Evolutionary conservation across 805 yeast genomes (phyloP).

Genomic region (Hanseniaspora mollemarum): DNA sequence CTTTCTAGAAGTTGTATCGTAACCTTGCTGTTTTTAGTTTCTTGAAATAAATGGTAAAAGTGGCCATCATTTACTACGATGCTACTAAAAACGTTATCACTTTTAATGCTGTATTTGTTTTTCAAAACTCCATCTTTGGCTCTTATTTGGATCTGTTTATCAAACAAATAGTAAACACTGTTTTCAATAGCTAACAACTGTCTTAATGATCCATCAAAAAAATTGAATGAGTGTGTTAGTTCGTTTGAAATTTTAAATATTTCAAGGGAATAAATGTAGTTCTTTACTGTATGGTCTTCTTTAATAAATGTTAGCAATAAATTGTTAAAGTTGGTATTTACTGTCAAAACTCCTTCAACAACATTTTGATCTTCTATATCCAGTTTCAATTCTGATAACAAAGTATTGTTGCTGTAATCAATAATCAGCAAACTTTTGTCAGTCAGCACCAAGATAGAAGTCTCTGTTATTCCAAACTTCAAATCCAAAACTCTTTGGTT

Average conservation of each 20-base stretch:
- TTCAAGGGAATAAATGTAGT: constrained; percentile 6
- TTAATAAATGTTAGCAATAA: background rate
- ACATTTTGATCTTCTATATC: background rate
- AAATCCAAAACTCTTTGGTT: constrained; percentile 1
- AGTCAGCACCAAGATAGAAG: constrained; percentile 1
- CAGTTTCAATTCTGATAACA: background rate
- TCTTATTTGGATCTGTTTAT: background rate
- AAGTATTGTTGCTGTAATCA: background rate
- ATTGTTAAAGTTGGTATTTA: background rate
- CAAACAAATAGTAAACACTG: background rate
- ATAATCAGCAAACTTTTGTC: background rate
- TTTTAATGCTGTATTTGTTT: background rate
- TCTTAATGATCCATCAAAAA: background rate
- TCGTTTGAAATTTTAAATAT: background rate
- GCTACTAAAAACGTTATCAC: background rate
- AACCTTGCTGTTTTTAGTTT: background rate
- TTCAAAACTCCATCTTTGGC: background rate
- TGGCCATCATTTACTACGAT: background rate
- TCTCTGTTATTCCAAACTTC: constrained; percentile 11
- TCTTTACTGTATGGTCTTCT: background rate
- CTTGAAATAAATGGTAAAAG: background rate
- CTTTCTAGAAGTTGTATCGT: background rate
- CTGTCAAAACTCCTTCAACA: background rate
- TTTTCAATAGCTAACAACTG: background rate
- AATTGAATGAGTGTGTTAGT: background rate